Evolutionary conservation across 2,329 filamentous ascomycete species (phyloP).

Genomic region (Chrysoporthe cubensis): DNA sequence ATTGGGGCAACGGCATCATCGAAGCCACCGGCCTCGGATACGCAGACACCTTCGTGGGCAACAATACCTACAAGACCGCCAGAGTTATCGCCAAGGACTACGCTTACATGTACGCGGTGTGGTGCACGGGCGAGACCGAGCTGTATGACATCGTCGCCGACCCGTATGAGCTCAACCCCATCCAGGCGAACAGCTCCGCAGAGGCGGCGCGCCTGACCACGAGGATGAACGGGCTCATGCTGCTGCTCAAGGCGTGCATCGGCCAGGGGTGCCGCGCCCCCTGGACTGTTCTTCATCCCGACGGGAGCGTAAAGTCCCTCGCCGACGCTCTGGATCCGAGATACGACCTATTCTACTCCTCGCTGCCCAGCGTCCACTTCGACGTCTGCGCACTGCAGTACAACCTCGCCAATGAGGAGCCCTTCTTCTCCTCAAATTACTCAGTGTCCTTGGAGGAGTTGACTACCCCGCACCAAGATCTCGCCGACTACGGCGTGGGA

Average conservation of each 20-base stretch:
- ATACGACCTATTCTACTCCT: constrained; percentile 58
- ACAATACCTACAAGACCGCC: constrained; percentile 66
- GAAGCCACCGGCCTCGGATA: constrained; percentile 45
- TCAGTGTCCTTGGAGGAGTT: constrained; percentile 21
- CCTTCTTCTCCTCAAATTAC: constrained; percentile 28
- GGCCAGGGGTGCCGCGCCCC: constrained; percentile 57
- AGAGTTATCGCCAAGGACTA: constrained; percentile 59
- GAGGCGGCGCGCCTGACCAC: constrained; percentile 44
- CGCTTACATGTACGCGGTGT: constrained; percentile 68
- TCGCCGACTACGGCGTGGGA: constrained; percentile 19
- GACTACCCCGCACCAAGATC: constrained; percentile 26
- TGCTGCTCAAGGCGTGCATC: constrained; percentile 66
- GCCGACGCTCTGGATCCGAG: constrained; percentile 50
- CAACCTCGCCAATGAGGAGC: constrained; percentile 27
- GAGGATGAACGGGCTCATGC: constrained; percentile 61
- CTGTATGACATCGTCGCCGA: constrained; percentile 65
- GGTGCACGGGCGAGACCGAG: constrained; percentile 71
- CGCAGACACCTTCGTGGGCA: constrained; percentile 31
- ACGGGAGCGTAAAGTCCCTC: constrained; percentile 54
- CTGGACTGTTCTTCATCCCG: constrained; percentile 61
- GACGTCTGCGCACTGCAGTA: constrained; percentile 22
- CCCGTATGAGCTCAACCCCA: constrained; percentile 55
- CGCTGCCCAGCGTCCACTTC: constrained; percentile 26
- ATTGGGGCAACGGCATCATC: constrained; percentile 51
- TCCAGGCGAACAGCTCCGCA: constrained; percentile 39